Percentiles rank a stretch among this genome's conserved stretches.
These are phyloP conservation scores for Cryptococcus wingfieldii DNA, from an alignment of 1,284 basidiomycete genomes.

Conservation along the genomic window DNA sequence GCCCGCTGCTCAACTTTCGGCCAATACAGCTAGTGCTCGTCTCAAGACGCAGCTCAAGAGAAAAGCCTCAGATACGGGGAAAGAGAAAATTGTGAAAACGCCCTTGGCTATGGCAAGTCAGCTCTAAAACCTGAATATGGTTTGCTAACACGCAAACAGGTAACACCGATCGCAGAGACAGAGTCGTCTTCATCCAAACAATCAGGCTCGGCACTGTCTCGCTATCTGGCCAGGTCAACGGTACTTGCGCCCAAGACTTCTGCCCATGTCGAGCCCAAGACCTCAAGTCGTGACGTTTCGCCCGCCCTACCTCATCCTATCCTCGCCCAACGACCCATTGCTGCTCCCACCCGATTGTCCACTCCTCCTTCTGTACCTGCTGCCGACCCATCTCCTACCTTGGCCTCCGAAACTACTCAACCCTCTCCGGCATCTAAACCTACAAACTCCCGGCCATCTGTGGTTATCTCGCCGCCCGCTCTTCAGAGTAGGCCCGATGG, in stretches of 20 bases:
- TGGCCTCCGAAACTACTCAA: background rate
- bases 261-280: background rate
- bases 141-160: too few relatives aligned
- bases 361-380: background rate
- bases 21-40: background rate
- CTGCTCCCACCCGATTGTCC: background rate
- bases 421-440: background rate
- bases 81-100: too few relatives aligned
- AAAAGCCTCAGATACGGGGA: background rate
- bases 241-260: background rate
- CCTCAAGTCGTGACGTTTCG: background rate
- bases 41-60: background rate
- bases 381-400: background rate
- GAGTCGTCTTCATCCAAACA: background rate
- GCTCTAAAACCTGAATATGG: too few relatives aligned
- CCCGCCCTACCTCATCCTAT: background rate
- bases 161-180: too few relatives aligned
- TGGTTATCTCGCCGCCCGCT: background rate
- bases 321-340: background rate
- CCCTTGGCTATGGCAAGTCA: too few relatives aligned
- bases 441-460: background rate
- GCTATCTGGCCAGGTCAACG: conserved; percentile 9
- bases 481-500: background rate
- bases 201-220: conserved; percentile 4
- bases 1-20: too few relatives aligned